Evolutionary conservation across 805 yeast genomes (phyloP).

Genomic region (Cyberlindnera bimundalis): DNA sequence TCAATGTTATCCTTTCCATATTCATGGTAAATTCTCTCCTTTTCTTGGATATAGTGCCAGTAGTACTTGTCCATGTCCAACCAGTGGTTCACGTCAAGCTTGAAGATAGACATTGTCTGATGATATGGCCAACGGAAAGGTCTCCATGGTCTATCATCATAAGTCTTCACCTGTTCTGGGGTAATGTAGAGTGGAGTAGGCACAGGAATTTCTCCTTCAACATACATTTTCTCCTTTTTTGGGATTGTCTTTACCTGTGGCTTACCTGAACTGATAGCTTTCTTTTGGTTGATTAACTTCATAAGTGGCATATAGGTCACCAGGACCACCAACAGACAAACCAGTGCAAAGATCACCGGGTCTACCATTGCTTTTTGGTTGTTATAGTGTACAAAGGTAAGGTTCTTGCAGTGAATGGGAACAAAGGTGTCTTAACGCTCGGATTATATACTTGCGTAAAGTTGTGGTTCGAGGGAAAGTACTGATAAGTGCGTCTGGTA

Average conservation of each 20-base stretch:
- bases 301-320: constrained; percentile 12
- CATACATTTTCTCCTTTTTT: constrained; percentile 10
- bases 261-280: constrained; percentile 2
- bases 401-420: not conserved
- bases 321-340: constrained; percentile 9
- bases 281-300: constrained; percentile 10
- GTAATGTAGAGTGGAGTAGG: constrained; percentile 62
- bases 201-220: constrained; percentile 18
- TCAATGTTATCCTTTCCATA: constrained; percentile 62
- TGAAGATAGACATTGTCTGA: constrained; percentile 73
- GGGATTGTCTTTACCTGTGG: constrained; percentile 7
- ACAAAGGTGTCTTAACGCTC: not conserved
- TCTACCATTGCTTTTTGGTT: constrained; percentile 9
- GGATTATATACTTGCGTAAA: not conserved
- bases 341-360: constrained; percentile 10
- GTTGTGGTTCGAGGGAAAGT: not conserved
- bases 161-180: constrained; percentile 60
- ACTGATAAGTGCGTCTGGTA: not conserved
- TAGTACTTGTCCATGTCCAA: constrained; percentile 77
- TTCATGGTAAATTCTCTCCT: constrained; percentile 50
- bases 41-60: constrained; percentile 61
- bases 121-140: constrained; percentile 80
- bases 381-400: not conserved
- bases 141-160: constrained; percentile 78
- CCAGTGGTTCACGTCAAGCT: constrained; percentile 73